Evolutionary conservation across 495 filamentous ascomycete genomes (phyloP).

Genomic region (Diplogelasinospora grovesii): DNA sequence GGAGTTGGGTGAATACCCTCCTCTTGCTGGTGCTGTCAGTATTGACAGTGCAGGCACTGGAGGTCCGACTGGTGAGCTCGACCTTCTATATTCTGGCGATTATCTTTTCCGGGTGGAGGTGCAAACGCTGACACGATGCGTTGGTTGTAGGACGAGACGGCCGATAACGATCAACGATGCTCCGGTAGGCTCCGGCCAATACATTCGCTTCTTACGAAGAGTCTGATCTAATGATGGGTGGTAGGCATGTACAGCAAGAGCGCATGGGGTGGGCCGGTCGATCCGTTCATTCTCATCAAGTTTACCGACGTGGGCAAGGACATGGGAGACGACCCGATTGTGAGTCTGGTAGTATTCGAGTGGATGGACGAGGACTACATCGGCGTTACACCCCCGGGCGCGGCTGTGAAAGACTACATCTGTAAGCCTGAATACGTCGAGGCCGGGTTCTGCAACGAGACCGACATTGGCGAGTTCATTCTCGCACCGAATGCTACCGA

Average conservation of each 20-base stretch:
- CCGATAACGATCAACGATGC: slow-evolving; percentile 78
- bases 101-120: no score
- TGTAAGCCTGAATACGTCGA: slow-evolving; percentile 65
- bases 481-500: slow-evolving; percentile 65
- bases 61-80: slow-evolving; percentile 46
- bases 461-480: slow-evolving; percentile 79
- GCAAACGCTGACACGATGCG: slow-evolving; percentile 2
- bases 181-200: slow-evolving; percentile 39
- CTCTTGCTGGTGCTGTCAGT: slow-evolving; percentile 43
- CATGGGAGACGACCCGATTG: slow-evolving; percentile 58
- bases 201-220: background rate
- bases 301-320: slow-evolving; percentile 59
- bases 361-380: slow-evolving; percentile 79
- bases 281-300: slow-evolving; percentile 82
- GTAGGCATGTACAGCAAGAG: slow-evolving; percentile 89
- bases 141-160: slow-evolving; percentile 57
- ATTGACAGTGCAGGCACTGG: slow-evolving; percentile 55
- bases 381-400: slow-evolving; percentile 44
- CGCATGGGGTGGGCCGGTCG: slow-evolving; percentile 79
- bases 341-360: slow-evolving; percentile 88
- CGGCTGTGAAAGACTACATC: slow-evolving; percentile 57
- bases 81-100: no score
- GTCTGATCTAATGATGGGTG: background rate
- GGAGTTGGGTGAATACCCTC: slow-evolving; percentile 31
- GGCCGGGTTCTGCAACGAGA: slow-evolving; percentile 60